These are phyloP conservation scores for Diaporthe caulivora DNA, from an alignment of 2,329 filamentous ascomycete species.

Conservation along the genomic window DNA sequence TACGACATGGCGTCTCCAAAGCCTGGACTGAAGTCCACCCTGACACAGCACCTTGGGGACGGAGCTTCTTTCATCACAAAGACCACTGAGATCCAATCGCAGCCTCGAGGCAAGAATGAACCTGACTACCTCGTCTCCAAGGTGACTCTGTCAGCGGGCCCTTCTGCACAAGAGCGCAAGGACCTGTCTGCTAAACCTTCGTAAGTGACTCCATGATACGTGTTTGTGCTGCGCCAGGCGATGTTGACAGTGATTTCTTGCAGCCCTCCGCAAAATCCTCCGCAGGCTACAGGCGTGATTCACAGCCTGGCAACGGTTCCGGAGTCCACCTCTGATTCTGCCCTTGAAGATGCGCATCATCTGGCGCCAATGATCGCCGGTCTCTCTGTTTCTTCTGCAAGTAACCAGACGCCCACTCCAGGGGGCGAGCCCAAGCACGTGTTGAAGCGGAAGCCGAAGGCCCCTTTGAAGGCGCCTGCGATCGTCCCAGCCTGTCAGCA, in stretches of 20 bases:
- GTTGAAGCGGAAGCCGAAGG: slow-evolving; percentile 45
- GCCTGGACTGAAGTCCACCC: slow-evolving; percentile 42
- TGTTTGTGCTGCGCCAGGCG: too few species aligned
- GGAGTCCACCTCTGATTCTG: background rate
- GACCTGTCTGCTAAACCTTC: background rate
- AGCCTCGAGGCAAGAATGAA: slow-evolving; percentile 50
- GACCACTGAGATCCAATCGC: slow-evolving; percentile 53
- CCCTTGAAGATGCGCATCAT: slow-evolving; percentile 4
- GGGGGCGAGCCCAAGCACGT: slow-evolving; percentile 39
- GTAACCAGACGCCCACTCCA: background rate
- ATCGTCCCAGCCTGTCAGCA: slow-evolving; percentile 32
- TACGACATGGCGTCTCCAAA: slow-evolving; percentile 38
- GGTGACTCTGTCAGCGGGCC: slow-evolving; percentile 52
- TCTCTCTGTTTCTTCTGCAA: slow-evolving; percentile 9
- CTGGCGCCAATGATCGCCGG: slow-evolving; percentile 26
- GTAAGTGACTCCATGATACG: background rate
- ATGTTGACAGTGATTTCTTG: background rate
- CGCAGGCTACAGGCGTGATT: background rate
- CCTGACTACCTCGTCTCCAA: slow-evolving; percentile 51
- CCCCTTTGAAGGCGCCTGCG: slow-evolving; percentile 42
- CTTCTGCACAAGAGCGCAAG: background rate
- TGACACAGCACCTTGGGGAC: slow-evolving; percentile 54
- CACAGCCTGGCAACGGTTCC: slow-evolving; percentile 20
- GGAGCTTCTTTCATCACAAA: slow-evolving; percentile 58
- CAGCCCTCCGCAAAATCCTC: slow-evolving; percentile 3